These are phyloP conservation scores for Fusarium chlamydosporum DNA, from an alignment of 2,329 filamentous ascomycete genomes.

Conservation along the genomic window DNA sequence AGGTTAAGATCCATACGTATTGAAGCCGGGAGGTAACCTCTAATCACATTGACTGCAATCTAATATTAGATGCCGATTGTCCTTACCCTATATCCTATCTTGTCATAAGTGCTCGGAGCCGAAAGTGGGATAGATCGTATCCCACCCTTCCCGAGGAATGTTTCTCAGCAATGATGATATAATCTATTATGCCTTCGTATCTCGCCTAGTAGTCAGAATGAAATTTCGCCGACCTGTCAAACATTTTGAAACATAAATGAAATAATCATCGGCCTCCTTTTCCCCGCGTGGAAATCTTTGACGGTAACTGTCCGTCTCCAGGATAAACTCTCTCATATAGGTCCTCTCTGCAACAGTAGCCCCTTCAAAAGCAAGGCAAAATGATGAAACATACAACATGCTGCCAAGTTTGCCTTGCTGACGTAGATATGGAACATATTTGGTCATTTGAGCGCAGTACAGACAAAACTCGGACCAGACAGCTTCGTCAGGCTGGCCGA, in stretches of 20 bases:
- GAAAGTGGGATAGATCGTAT: conserved; percentile 2
- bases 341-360: neutral
- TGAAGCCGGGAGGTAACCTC: neutral
- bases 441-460: neutral
- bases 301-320: neutral
- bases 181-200: neutral
- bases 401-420: neutral
- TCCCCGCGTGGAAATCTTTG: neutral
- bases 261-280: neutral
- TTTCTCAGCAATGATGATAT: neutral
- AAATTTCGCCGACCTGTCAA: neutral
- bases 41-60: neutral
- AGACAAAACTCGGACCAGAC: neutral
- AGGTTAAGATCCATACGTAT: too few relatives aligned
- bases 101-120: too few relatives aligned
- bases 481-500: neutral
- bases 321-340: neutral
- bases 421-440: neutral
- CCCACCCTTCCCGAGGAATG: neutral
- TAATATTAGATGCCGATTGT: neutral
- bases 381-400: neutral
- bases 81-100: neutral
- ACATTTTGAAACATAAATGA: neutral
- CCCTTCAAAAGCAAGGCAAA: neutral
- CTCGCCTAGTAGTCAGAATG: too few relatives aligned